A percentile compares a stretch with the other conserved stretches of the same genome.
phyloP scores from a whole-genome alignment of 352 stramenopile species.

The Phytopythium oedochilum region DNA sequence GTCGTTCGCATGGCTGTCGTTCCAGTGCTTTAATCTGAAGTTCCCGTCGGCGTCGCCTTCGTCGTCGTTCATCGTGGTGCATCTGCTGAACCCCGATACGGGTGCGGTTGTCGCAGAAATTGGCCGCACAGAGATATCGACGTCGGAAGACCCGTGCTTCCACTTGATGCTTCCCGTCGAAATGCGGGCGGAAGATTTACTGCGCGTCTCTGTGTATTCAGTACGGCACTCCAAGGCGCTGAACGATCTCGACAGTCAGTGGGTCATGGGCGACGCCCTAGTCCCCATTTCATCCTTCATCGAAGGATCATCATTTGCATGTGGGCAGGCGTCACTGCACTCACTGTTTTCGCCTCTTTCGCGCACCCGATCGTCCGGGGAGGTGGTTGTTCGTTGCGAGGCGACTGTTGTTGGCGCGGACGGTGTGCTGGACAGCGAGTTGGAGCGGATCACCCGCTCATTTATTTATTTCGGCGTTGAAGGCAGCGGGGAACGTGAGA shows the following conservation, averaged over 20 bases:
- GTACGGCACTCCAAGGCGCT: slow-evolving; percentile 52
- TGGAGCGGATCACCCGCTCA: slow-evolving; percentile 65
- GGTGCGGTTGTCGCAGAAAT: slow-evolving; percentile 43
- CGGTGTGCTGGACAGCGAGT: slow-evolving; percentile 9
- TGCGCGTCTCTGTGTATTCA: slow-evolving; percentile 68
- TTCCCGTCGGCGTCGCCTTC: slow-evolving; percentile 48
- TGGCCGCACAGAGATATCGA: slow-evolving; percentile 70
- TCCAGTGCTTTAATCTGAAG: slow-evolving; percentile 79
- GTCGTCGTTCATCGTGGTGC: slow-evolving; percentile 65
- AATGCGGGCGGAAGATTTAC: slow-evolving; percentile 37
- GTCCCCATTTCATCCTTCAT: slow-evolving; percentile 53
- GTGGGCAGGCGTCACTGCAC: slow-evolving; percentile 42
- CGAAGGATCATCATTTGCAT: slow-evolving; percentile 11
- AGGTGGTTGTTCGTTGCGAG: slow-evolving; percentile 80
- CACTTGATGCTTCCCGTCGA: slow-evolving; percentile 73
- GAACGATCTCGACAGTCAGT: slow-evolving; percentile 64
- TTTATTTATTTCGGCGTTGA: slow-evolving; percentile 71
- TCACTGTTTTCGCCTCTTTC: slow-evolving; percentile 62
- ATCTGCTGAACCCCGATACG: slow-evolving; percentile 44
- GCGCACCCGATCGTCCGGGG: slow-evolving; percentile 49
- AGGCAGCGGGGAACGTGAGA: slow-evolving; percentile 7
- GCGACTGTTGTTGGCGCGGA: slow-evolving; percentile 41
- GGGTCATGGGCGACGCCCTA: slow-evolving; percentile 62
- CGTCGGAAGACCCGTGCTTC: slow-evolving; percentile 67
- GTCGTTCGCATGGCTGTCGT: slow-evolving; percentile 68